Percentiles rank a stretch among this genome's conserved stretches.
phyloP scores from a whole-genome alignment of 106 monocot species.

The Dioscorea dumetorum region DNA sequence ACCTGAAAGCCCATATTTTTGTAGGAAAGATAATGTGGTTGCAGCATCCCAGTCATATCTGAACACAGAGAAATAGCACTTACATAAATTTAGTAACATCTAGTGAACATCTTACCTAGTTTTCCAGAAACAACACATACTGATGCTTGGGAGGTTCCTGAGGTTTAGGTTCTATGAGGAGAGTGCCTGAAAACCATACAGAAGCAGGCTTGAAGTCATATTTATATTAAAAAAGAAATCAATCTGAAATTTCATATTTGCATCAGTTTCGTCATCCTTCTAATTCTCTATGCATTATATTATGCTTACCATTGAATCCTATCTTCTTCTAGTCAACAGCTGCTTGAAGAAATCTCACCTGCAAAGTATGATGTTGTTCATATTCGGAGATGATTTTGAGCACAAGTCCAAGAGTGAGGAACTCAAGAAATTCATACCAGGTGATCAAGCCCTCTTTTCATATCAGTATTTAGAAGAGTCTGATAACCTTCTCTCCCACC shows the following conservation, averaged over 20 bases:
- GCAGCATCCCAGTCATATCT: conserved; percentile 99
- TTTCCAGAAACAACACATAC: conserved; percentile 25
- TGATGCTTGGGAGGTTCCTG: conserved; percentile 99
- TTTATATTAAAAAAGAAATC: too few relatives aligned
- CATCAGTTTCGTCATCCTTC: too few relatives aligned
- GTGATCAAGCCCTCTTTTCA: conserved; percentile 97
- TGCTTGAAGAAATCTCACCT: conserved; percentile 90
- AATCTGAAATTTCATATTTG: too few relatives aligned
- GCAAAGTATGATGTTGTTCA: conserved; percentile 3
- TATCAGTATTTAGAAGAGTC: conserved; percentile 92
- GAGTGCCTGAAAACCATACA: conserved; percentile 45
- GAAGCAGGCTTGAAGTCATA: background rate
- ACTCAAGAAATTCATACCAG: conserved; percentile 34
- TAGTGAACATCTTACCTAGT: background rate
- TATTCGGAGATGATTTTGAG: background rate
- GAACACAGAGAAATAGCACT: conserved; percentile 7
- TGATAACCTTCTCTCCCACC: conserved; percentile 98
- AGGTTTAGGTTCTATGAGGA: conserved; percentile 94
- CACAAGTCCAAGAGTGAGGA: background rate
- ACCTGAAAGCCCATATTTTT: conserved; percentile 81
- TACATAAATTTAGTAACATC: background rate
- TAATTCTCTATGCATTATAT: too few relatives aligned
- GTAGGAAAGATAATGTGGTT: conserved; percentile 71
- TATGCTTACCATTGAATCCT: conserved; percentile 72
- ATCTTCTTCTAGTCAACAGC: conserved; percentile 95